Evolutionary conservation across 257 asterid species (phyloP), one percentile per base, ranked within the genome.

Genomic region (Nicotiana tomentosiformis): DNA sequence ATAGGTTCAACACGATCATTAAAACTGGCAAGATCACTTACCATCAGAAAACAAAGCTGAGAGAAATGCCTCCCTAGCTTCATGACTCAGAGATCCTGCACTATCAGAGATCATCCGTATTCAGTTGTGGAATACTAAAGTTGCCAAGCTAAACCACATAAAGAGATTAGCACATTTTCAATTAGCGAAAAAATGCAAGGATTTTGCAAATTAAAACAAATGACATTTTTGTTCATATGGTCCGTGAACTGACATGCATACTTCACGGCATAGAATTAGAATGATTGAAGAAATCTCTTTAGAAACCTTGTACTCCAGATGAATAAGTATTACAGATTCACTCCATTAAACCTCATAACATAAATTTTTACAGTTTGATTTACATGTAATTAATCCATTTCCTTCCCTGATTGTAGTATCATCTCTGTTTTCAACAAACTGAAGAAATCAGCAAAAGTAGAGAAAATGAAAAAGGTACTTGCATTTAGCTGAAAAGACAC

Each of bases 51-150:
- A 98, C 77, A 96, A 80, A 82, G 98, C 97, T 0, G 96, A 91
- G 49, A 94, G 94, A 90, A 92, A 96, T 66, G 97, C 95, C 86
- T 70, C 95, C 88, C 91, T 91, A 46, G 98, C 97, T 96, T 96
- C 99, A 88, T 96, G 89, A 86, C 95, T 96, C 79, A 96, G 89
- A 82, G 98, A 94, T 90, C 99, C 99, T 96, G 94, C 90, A 91
- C 56, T 65, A 88, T 57, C 82, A 83, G 35, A 84, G 20, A 64
- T 3, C 11, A 39, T 1, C 66, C 5, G 46, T 82, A 26, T 74
- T 72, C 39, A 74, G 80, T 26, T 26, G 37, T 7, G 23, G 62
- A 60, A 74, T 32, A 49, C 16, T 0, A 74, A 72, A 20, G 7
- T 0, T 3, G 43, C 62, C 39, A 74, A 49, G 62, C 80, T 23